Evolutionary conservation across 169 alveolate genomes (phyloP), one percentile per base, ranked within the genome.

Genomic region (Plasmodium gonderi): DNA sequence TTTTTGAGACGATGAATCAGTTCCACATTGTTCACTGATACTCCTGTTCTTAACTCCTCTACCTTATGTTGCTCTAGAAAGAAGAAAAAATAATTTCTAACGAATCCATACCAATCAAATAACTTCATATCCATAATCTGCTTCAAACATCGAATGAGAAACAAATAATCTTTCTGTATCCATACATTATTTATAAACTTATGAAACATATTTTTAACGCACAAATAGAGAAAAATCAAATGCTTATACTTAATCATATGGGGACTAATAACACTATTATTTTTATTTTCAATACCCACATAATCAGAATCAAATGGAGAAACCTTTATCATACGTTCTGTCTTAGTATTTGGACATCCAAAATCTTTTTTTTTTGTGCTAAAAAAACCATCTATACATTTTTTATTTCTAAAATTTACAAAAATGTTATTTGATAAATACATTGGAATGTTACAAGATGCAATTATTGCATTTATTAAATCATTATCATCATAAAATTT

Each of bases 361-460:
- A 91, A 90, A 36, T 85, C 83, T n/a, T 74, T 51, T 68, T 42
- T 79, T 12, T 49, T 72, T 12, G 91, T 72, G 20, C 95, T 91
- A 49, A 95, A 93, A 40, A 90, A 91, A 4, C 97, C 97, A 92
- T 95, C 97, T 44, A 91, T 91, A 68, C 95, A 91, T 69, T 72
- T 82, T 82, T 94, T 78, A 60, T 95, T 95, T 33, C 95, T 64
- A 91, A 92, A 95, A 33, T 80, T 77, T 38, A 91, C 95, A 64
- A 74, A 74, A n/a, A 83, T 76, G 9, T 83, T 91, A 40, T 94
- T 79, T 1, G 97, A 95, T 38, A 85, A 23, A 47, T 93, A 51
- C 81, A 91, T 82, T 38, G 97, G 97, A 36, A 95, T 94, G 26
- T 95, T 92, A 80, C 95, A 93, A n/a, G 96, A 93, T 29, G 95